Evolutionary conservation across 2,329 filamentous ascomycete species (phyloP).

Genomic region (Colletotrichum orbiculare): DNA sequence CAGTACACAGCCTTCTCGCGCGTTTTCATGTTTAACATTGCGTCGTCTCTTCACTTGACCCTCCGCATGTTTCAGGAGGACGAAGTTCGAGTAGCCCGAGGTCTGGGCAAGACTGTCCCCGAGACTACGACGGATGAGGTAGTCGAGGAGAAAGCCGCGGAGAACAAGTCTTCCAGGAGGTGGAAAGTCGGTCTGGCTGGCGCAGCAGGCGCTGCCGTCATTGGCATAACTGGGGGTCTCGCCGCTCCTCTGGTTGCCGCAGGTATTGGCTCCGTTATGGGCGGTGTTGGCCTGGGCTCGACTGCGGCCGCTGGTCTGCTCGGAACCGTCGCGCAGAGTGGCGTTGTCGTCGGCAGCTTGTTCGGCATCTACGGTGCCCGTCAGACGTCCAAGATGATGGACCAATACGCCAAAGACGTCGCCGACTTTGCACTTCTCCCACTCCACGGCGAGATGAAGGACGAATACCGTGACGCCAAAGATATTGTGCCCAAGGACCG

Average conservation of each 20-base stretch:
- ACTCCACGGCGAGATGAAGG: slow-evolving; percentile 63
- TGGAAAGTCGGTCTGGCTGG: slow-evolving; percentile 73
- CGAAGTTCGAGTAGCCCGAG: slow-evolving; percentile 80
- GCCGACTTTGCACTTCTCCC: slow-evolving; percentile 90
- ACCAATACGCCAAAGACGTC: slow-evolving; percentile 86
- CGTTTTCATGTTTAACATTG: slow-evolving; percentile 75
- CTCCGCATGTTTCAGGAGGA: slow-evolving; percentile 73
- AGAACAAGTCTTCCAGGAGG: slow-evolving; percentile 72
- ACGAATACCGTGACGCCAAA: slow-evolving; percentile 60
- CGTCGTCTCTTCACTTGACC: slow-evolving; percentile 77
- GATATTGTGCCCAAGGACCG: slow-evolving; percentile 67
- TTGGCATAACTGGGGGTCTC: slow-evolving; percentile 80
- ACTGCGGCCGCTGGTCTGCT: slow-evolving; percentile 82
- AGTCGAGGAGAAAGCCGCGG: slow-evolving; percentile 59
- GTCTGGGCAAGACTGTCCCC: slow-evolving; percentile 79
- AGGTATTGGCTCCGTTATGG: slow-evolving; percentile 82
- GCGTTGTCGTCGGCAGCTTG: slow-evolving; percentile 82
- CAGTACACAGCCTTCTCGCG: slow-evolving; percentile 81
- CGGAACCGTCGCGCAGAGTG: slow-evolving; percentile 82
- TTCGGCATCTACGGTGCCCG: slow-evolving; percentile 92
- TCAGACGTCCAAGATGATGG: slow-evolving; percentile 88
- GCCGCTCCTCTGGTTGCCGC: slow-evolving; percentile 81
- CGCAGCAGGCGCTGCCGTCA: slow-evolving; percentile 68
- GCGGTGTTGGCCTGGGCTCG: slow-evolving; percentile 78
- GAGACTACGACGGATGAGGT: slow-evolving; percentile 47